phyloP scores from a whole-genome alignment of 2,329 filamentous ascomycete species.

The Endoconidiophora polonica region DNA sequence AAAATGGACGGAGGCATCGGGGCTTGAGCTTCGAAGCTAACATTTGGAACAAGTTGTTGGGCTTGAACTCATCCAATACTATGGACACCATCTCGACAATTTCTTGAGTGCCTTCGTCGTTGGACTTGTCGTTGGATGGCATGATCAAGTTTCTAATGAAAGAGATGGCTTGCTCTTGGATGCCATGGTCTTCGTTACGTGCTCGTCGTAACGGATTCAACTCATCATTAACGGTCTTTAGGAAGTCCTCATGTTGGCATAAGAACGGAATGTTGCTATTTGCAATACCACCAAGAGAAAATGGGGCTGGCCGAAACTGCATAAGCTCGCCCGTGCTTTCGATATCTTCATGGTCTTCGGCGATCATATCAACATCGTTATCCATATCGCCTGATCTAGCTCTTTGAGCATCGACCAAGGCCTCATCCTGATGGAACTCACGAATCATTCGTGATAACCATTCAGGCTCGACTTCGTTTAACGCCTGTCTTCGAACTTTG shows the following conservation, averaged over 20 bases:
- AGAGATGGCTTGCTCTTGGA: constrained; percentile 82
- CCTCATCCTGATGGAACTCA: constrained; percentile 27
- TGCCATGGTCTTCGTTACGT: constrained; percentile 60
- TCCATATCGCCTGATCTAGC: constrained; percentile 3
- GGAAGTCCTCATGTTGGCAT: background rate
- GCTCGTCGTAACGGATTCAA: constrained; percentile 32
- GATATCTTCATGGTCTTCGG: constrained; percentile 44
- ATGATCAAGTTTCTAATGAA: constrained; percentile 74
- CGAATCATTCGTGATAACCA: constrained; percentile 72
- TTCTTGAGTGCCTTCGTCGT: constrained; percentile 29
- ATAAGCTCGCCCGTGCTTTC: constrained; percentile 20
- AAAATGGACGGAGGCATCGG: constrained; percentile 36
- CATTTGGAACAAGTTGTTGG: constrained; percentile 65
- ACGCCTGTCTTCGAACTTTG: constrained; percentile 54
- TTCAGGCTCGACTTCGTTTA: constrained; percentile 59
- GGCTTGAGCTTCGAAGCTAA: constrained; percentile 61
- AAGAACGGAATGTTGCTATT: constrained; percentile 5
- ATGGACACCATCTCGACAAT: constrained; percentile 68
- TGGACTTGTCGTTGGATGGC: background rate
- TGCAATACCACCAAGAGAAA: constrained; percentile 2
- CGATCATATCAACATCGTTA: constrained; percentile 30
- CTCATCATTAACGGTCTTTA: constrained; percentile 1
- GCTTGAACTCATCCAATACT: constrained; percentile 58
- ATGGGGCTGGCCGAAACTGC: constrained; percentile 1
- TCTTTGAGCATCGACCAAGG: constrained; percentile 21